Base-by-base conservation (phyloP, 768 basidiomycete species). In the Phaeolepiota aurea region DNA sequence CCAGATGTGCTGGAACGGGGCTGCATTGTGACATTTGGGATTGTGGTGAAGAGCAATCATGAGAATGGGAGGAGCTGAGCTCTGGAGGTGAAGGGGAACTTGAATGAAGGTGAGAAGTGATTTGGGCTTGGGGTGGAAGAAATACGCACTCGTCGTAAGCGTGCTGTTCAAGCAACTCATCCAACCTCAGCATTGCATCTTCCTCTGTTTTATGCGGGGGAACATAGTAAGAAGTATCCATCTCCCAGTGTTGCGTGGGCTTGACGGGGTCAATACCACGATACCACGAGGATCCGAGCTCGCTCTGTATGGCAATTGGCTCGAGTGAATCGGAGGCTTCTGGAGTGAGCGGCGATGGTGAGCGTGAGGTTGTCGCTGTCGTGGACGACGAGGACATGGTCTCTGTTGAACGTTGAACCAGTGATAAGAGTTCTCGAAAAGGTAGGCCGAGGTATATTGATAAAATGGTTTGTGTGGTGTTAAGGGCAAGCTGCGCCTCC, bases 91-190 rank as follows among this genome's bases (percentile, higher is more conserved):
- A 49, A 43, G 67, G 56, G 43, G 65, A 61, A 51, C 68, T 63
- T 43, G 20, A 25, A 36, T 43, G 36, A 39, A 40, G 30, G 44
- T 42, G 39, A 42, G 33, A 42, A 46, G 20, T 32, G 30, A 43
- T 44, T 41, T 38, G 33, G 20, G 30, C 15, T 5, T 35, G 5
- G 7, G 7, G 33, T 7, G 35, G 45, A 49, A 43, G 40, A 48
- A 41, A 20, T 46, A 63, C 81, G 46, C 55, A 87, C 84, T 86
- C 82, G 47, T 84, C 82, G 56, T 82, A 87, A 21, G 76, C 80
- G 50, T 80, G 73, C 45, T 78, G 76, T 51, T 85, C 79, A 40
- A 87, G 73, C 35, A 87, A 64, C 53, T 88, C 86, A 51, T 84
- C 79, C 31, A 88, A 62, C 31, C 71, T 66, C 46, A 87, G 74